Evolutionary conservation across 805 yeast species (phyloP).

Genomic region (Zygosaccharomyces gambellarensis): DNA sequence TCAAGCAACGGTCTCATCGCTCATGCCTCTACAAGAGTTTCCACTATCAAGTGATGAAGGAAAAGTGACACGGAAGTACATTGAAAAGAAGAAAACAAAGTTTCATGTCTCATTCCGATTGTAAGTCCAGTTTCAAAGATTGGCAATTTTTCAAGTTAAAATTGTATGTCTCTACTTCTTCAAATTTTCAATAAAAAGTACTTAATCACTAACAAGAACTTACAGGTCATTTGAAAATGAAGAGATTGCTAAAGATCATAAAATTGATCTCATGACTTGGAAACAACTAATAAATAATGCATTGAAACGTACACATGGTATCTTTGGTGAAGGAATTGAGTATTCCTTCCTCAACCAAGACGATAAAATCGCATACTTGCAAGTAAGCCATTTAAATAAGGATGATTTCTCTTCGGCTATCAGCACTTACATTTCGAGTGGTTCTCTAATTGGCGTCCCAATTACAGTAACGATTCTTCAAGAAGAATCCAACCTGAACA

Average conservation of each 20-base stretch:
- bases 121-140: constrained; percentile 12
- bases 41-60: neutral
- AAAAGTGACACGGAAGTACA: neutral
- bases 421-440: constrained; percentile 31
- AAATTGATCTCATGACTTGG: constrained; percentile 39
- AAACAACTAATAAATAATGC: constrained; percentile 35
- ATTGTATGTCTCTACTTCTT: constrained; percentile 19
- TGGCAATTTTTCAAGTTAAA: constrained; percentile 26
- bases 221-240: constrained; percentile 24
- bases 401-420: constrained; percentile 31
- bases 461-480: constrained; percentile 22
- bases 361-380: constrained; percentile 24
- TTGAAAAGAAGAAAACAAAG: neutral
- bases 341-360: constrained; percentile 29
- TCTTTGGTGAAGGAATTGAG: constrained; percentile 40
- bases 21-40: neutral
- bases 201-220: constrained; percentile 1
- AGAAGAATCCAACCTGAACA: constrained; percentile 19
- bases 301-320: constrained; percentile 37
- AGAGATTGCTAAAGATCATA: constrained; percentile 18
- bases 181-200: neutral
- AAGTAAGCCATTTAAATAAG: constrained; percentile 30
- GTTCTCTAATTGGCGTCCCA: constrained; percentile 28
- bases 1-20: neutral
- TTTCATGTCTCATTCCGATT: neutral